Evolutionary conservation across 1,284 basidiomycete genomes (phyloP).

Genomic region (Ustilago shanxiensis): DNA sequence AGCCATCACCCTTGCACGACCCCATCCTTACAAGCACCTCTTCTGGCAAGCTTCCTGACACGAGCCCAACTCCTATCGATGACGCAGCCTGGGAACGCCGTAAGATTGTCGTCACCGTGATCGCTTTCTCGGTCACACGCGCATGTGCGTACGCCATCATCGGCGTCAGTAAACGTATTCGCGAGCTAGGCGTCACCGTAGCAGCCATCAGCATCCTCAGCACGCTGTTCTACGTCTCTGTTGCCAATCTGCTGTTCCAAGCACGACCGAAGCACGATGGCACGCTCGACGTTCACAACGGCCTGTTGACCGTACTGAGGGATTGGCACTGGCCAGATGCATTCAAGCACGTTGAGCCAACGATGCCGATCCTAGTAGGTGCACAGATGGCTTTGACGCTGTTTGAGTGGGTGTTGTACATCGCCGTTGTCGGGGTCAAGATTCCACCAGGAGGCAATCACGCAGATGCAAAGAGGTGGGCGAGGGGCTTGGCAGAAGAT

Average conservation of each 20-base stretch:
- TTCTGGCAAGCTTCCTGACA: background rate
- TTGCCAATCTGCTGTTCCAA: conserved; percentile 55
- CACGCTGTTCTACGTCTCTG: conserved; percentile 50
- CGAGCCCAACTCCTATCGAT: background rate
- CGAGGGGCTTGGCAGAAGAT: conserved; percentile 30
- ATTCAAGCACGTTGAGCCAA: conserved; percentile 28
- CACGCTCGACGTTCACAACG: background rate
- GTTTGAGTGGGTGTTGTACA: conserved; percentile 51
- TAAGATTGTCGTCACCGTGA: conserved; percentile 32
- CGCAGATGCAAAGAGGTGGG: conserved; percentile 46
- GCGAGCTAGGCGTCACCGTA: conserved; percentile 45
- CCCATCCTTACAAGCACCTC: conserved; percentile 12
- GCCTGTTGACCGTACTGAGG: conserved; percentile 1
- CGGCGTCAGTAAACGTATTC: conserved; percentile 48
- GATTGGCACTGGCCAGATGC: conserved; percentile 37
- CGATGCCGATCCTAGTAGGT: conserved; percentile 44
- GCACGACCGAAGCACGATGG: conserved; percentile 28
- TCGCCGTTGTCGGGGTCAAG: conserved; percentile 54
- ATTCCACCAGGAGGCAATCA: conserved; percentile 51
- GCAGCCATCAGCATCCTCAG: conserved; percentile 54
- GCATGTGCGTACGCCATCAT: conserved; percentile 32
- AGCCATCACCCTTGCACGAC: conserved; percentile 3
- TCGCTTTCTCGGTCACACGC: conserved; percentile 42
- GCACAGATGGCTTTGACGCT: conserved; percentile 47
- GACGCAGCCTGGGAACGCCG: conserved; percentile 33